phyloP scores from a whole-genome alignment of 208 protist genomes.

The Jaenimonas drosophilae region DNA sequence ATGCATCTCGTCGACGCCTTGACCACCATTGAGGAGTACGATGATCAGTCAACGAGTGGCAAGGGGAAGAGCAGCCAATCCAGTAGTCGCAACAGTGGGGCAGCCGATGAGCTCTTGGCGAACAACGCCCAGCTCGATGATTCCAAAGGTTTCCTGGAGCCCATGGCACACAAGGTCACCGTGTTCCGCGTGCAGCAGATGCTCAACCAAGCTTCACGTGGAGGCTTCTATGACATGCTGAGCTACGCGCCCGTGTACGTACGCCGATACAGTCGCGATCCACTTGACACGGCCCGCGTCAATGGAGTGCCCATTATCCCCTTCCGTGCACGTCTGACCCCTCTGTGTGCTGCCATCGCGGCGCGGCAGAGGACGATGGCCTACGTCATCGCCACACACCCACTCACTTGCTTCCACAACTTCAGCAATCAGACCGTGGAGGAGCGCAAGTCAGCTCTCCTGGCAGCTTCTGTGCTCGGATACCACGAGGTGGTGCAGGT shows the following conservation, averaged over 20 bases:
- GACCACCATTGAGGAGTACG: too few relatives aligned
- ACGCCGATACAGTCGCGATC: conserved; percentile 40
- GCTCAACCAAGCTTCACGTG: conserved; percentile 12
- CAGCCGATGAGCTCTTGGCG: too few relatives aligned
- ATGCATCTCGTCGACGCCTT: too few relatives aligned
- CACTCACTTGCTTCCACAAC: conserved; percentile 38
- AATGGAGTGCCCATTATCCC: conserved; percentile 26
- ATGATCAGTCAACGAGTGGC: too few relatives aligned
- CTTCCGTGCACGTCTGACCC: conserved; percentile 35
- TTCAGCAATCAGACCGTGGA: conserved; percentile 10
- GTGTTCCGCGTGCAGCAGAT: conserved; percentile 6
- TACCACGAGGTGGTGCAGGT: conserved; percentile 60
- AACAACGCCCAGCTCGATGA: too few relatives aligned
- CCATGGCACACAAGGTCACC: neutral
- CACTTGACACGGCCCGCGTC: conserved; percentile 2
- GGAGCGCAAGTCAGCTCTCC: conserved; percentile 42
- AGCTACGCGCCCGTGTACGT: conserved; percentile 13
- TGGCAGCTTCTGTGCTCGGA: conserved; percentile 48
- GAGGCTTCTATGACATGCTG: conserved; percentile 4
- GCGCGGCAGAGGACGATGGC: conserved; percentile 41
- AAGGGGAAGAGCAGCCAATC: too few relatives aligned
- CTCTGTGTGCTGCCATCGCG: conserved; percentile 48
- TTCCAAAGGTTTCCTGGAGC: too few relatives aligned
- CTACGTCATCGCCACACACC: conserved; percentile 47
- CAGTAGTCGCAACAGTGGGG: too few relatives aligned